Base-by-base conservation (phyloP, 179 eudicot species). In the Dionaea muscipula region DNA sequence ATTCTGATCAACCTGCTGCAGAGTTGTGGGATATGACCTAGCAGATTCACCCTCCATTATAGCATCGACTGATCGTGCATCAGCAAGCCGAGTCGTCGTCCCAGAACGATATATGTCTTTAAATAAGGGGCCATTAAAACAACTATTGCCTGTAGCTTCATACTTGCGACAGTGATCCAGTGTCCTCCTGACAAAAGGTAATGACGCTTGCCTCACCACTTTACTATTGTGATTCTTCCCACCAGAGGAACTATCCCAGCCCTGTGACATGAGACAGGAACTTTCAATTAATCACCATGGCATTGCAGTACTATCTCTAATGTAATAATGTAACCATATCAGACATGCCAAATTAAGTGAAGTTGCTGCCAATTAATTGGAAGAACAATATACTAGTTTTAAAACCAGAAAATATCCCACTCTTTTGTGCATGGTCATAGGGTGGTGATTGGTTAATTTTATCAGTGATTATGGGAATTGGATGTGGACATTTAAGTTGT, bases 161-260 rank as follows among this genome's bases (percentile, higher is more conserved):
- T 72, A 83, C 53, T 63, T 68, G 8, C 56, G 69, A 60, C 68
- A 80, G 13, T 67, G 66, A 16, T 73, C 78, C 57, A 83, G 64
- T 37, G 81, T 64, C 37, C 75, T 67, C 37, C 60, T 73, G 16
- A 78, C 75, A 66, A 75, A 78, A 69, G 78, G 79, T 47, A 83
- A 65, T 51, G 80, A 74, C 52, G 80, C 69, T 67, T 80, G 81
- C 67, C 78, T 80, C 60, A 80, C 75, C 61, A 70, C 65, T 68
- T 80, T 78, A 65, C 76, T 71, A 59, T 71, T 75, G 46, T 68
- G 47, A 62, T 70, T 68, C 59, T 78, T 77, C 25, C 68, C 69
- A 27, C 77, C 79, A 61, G 77, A 74, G 43, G 77, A 65, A 74
- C 66, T 61, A 16, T 25, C 33, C 28, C 53, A 49, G 25, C 33